These are phyloP conservation scores for Barnettozyma botsteinii DNA, from an alignment of 805 yeast species.

Conservation along the genomic window DNA sequence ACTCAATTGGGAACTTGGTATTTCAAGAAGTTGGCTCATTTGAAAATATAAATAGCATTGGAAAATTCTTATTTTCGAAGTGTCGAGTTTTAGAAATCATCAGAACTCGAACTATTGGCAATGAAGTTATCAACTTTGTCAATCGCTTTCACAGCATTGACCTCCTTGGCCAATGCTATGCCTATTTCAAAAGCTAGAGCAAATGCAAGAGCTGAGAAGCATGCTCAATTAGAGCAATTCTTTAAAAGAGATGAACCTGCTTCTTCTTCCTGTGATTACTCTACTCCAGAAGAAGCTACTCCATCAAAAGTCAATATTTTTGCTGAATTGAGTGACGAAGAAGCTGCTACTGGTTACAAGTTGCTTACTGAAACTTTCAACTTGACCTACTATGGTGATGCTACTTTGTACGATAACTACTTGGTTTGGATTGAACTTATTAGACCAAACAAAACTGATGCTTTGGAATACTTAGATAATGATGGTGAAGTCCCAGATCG, in stretches of 20 bases:
- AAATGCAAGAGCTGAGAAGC: neutral
- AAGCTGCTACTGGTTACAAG: slow-evolving; percentile 15
- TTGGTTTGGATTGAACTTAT: slow-evolving; percentile 22
- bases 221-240: neutral
- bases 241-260: neutral
- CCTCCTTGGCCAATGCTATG: neutral
- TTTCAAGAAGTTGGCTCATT: no score
- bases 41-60: no score
- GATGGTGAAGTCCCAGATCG: slow-evolving; percentile 19
- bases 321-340: slow-evolving; percentile 21
- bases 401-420: slow-evolving; percentile 21
- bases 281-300: slow-evolving; percentile 12
- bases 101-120: neutral
- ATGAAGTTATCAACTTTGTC: slow-evolving; percentile 1
- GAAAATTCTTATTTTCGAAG: no score
- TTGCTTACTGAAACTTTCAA: slow-evolving; percentile 15
- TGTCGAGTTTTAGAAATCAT: no score
- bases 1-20: no score
- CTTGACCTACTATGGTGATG: slow-evolving; percentile 16
- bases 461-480: slow-evolving; percentile 19
- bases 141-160: neutral
- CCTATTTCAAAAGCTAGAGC: neutral
- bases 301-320: slow-evolving; percentile 21
- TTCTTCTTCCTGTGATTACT: slow-evolving; percentile 4
- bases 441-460: slow-evolving; percentile 26